These are phyloP conservation scores for Pyrenophora tritici-repentis DNA, from an alignment of 2,329 filamentous ascomycete species.

Conservation along the genomic window DNA sequence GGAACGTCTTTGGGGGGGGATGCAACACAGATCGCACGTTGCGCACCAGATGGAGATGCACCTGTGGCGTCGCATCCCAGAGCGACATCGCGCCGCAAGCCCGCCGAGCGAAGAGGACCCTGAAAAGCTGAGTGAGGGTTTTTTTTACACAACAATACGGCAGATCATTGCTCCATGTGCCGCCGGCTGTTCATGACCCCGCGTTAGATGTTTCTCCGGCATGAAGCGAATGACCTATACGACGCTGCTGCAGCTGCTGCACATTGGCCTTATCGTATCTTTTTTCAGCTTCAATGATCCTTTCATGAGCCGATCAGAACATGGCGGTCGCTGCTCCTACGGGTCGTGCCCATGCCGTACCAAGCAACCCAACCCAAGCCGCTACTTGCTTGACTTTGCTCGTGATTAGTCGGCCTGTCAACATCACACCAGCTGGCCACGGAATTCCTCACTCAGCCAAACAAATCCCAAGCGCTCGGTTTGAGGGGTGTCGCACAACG, in stretches of 20 bases:
- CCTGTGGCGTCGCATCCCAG: constrained; percentile 29
- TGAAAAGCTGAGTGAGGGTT: constrained; percentile 21
- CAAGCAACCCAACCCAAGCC: not conserved
- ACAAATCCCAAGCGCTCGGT: constrained; percentile 9
- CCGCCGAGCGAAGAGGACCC: constrained; percentile 17
- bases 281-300: not conserved
- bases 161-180: constrained; percentile 21
- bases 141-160: not conserved
- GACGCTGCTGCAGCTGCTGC: not conserved
- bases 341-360: not conserved
- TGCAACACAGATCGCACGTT: constrained; percentile 6
- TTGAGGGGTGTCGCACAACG: constrained; percentile 7
- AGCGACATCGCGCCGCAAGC: constrained; percentile 25
- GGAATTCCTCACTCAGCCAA: constrained; percentile 5
- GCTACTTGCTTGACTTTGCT: too few species aligned
- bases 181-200: constrained; percentile 4
- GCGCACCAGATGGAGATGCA: constrained; percentile 4
- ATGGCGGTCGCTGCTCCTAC: too few species aligned
- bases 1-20: constrained; percentile 19
- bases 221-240: not conserved
- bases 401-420: constrained; percentile 7
- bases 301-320: too few species aligned
- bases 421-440: not conserved
- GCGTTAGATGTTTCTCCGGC: not conserved
- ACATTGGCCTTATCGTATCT: not conserved